Evolutionary conservation across 2,329 filamentous ascomycete genomes (phyloP), one percentile per base, ranked within the genome.

Genomic region (Aspergillus puulaauensis): DNA sequence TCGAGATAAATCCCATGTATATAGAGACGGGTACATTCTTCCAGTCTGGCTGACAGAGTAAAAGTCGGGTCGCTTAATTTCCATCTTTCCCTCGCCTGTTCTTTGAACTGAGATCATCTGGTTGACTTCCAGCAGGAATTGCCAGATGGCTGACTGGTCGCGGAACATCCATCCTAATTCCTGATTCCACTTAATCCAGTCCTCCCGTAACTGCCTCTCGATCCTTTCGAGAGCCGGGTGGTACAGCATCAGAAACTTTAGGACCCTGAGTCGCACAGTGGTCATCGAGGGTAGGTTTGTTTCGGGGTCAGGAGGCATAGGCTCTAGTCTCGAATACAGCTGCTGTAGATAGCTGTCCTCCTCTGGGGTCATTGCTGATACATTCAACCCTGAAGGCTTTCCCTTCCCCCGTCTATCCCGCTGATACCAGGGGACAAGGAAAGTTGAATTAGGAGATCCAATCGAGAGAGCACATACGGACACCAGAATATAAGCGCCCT

Each of bases 121-220:
- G 31, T 27, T 51, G 19, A 51, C 17, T 15, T 51, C 17, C 14
- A 23, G 40, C 2, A 52, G 19, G 21, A 51, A 37, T 27, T 39
- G 40, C 54, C 54, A 56, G 17, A 45, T 46, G 19, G 54, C 54
- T 3, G 31, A 27, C 17, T 56, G 54, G 19, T 56, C 54, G n/a
- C 39, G 46, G 17, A 56, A 51, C 47, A 56, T 51, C 47, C 47
- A 51, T 2, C 46, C 39, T 6, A 56, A 14, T 19, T 45, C 47
- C 11, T 39, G 21, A n/a, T 40, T 56, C 15, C n/a, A 51, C 19
- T 19, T 35, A 17, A 27, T 11, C 54, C 47, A 56, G 4, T 41
- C 40, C n/a, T 27, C 39, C 14, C 19, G 12, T 3, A 56, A 21
- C 17, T 3, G 17, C 21, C 31, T 15, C 6, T 56, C 54, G 15